Conservation (phyloP, 306 rosid genomes). For the Ochetophila trinervis region DNA sequence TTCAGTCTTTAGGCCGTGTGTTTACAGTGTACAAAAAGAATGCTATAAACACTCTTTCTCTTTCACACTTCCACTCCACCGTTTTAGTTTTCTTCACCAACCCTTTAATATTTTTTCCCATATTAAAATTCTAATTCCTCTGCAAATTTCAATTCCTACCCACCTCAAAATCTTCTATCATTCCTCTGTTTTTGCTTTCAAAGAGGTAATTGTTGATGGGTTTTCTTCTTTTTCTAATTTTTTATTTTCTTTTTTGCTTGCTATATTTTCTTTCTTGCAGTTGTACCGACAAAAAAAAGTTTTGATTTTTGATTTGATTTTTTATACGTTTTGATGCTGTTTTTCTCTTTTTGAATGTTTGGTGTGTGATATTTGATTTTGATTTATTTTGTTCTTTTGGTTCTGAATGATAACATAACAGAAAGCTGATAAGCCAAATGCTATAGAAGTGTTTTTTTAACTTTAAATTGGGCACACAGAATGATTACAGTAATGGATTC, state of each 20-base stretch:
- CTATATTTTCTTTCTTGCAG: neutral
- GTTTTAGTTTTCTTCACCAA: neutral
- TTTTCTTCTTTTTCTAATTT: neutral
- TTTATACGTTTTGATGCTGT: neutral
- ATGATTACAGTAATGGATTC: slow-evolving; percentile 62
- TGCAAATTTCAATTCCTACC: neutral
- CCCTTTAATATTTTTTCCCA: neutral
- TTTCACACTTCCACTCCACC: neutral
- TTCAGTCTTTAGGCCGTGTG: too few species aligned
- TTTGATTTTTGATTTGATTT: neutral
- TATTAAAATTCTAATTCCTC: neutral
- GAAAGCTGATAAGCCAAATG: too few species aligned
- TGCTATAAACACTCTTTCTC: too few species aligned
- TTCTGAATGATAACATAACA: too few species aligned
- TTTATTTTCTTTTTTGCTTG: neutral
- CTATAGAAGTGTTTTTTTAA: too few species aligned
- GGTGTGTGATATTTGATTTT: neutral
- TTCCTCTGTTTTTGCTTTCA: neutral
- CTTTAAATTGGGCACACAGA: neutral
- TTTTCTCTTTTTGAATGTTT: neutral
- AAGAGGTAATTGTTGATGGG: neutral
- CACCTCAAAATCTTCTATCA: neutral
- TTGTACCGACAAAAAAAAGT: neutral
- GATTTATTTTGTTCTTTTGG: neutral
- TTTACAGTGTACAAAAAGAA: too few species aligned